Evolutionary conservation across 2,329 filamentous ascomycete genomes (phyloP).

Genomic region (Paracorniculantispora psalliotae): DNA sequence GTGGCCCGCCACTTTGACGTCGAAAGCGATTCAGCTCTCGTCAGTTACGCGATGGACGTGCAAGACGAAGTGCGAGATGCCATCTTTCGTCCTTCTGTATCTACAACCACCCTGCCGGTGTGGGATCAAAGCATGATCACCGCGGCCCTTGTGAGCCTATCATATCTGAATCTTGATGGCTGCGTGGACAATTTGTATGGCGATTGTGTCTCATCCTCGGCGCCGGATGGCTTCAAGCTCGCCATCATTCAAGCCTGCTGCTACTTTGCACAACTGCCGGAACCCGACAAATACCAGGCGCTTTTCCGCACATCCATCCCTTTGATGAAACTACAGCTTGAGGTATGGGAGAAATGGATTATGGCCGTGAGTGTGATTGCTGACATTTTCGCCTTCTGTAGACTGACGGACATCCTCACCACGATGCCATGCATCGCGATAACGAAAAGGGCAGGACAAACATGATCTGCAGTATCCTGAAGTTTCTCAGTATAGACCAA

Average conservation of each 20-base stretch:
- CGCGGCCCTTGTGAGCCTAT: conserved; percentile 60
- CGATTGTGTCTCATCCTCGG: conserved; percentile 50
- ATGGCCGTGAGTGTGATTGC: background rate
- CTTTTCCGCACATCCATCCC: conserved; percentile 51
- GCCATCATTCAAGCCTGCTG: conserved; percentile 58
- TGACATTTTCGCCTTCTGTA: background rate
- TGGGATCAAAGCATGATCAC: conserved; percentile 63
- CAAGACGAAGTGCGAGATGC: conserved; percentile 64
- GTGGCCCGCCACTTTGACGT: conserved; percentile 59
- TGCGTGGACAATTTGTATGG: conserved; percentile 53
- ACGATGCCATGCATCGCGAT: conserved; percentile 12
- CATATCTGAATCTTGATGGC: conserved; percentile 56
- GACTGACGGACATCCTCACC: conserved; percentile 8
- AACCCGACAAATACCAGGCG: conserved; percentile 45
- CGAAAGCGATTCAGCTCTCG: conserved; percentile 57
- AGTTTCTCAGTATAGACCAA: conserved; percentile 52
- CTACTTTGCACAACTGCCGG: conserved; percentile 53
- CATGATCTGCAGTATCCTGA: conserved; percentile 41
- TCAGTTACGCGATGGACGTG: conserved; percentile 65
- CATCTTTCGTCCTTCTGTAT: conserved; percentile 52
- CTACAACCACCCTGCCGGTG: conserved; percentile 40
- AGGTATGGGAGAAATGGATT: conserved; percentile 36
- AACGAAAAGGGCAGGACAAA: conserved; percentile 14
- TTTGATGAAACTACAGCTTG: conserved; percentile 53
- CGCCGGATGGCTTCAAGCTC: conserved; percentile 57